These are phyloP conservation scores for Rosa hybrid DNA, from an alignment of 331 rosid species.

Conservation along the genomic window DNA sequence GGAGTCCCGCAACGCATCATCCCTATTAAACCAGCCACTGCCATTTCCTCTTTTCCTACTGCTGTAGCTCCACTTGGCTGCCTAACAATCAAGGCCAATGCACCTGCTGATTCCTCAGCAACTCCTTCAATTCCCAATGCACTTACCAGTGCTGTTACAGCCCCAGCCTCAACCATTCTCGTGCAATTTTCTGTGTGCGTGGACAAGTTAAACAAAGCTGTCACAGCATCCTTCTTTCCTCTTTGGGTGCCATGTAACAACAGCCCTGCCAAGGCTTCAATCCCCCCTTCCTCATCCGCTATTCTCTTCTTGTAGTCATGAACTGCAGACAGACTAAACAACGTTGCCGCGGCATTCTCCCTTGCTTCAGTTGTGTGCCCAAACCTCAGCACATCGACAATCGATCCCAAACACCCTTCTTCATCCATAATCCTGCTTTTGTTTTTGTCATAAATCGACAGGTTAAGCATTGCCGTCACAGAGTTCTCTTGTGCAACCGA, in stretches of 20 bases:
- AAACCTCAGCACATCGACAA: conserved; percentile 69
- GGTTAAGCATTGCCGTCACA: conserved; percentile 90
- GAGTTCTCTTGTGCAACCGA: conserved; percentile 90
- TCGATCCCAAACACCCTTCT: conserved; percentile 72
- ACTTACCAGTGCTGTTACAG: conserved; percentile 73
- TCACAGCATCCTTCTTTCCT: conserved; percentile 96
- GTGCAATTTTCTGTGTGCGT: conserved; percentile 78
- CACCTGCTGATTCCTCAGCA: conserved; percentile 95
- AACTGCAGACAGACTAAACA: conserved; percentile 93
- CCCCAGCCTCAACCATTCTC: conserved; percentile 80
- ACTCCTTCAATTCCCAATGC: conserved; percentile 78
- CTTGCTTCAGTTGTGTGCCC: conserved; percentile 91
- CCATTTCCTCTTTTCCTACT: conserved; percentile 63
- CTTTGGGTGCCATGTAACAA: conserved; percentile 77
- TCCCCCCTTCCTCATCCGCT: conserved; percentile 67
- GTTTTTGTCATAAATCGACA: conserved; percentile 83
- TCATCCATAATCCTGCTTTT: conserved; percentile 85
- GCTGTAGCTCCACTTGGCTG: conserved; percentile 77
- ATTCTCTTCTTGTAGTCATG: conserved; percentile 89
- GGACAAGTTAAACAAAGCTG: conserved; percentile 85
- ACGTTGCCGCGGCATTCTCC: conserved; percentile 96
- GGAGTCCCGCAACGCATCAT: conserved; percentile 97
- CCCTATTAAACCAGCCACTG: conserved; percentile 66
- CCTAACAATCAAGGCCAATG: conserved; percentile 80
- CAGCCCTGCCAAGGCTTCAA: conserved; percentile 75